Evolutionary conservation across 179 eudicot species (phyloP).

Genomic region (Corrigiola litoralis): DNA sequence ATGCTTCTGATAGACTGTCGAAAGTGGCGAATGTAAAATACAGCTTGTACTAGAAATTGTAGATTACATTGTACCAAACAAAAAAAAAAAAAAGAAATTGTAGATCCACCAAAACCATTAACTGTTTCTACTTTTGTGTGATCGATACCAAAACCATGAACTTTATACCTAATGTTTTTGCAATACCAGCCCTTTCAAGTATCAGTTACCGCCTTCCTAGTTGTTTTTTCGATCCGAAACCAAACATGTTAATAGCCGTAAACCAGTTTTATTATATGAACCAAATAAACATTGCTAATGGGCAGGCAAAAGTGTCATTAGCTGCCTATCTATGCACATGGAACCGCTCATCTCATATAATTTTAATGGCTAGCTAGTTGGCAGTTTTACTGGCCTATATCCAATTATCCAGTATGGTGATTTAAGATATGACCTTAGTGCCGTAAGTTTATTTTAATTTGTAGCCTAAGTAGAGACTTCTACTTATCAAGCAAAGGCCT

Average conservation of each 20-base stretch:
- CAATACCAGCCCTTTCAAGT: constrained; percentile 8
- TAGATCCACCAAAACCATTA: no score
- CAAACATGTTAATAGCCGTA: constrained; percentile 2
- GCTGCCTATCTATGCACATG: constrained; percentile 2
- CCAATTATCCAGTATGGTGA: no score
- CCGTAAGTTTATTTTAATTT: no score
- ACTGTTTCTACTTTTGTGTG: no score
- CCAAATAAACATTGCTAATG: background rate
- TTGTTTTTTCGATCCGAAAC: background rate
- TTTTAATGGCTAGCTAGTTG: background rate
- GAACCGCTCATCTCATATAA: background rate
- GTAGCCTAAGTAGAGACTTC: no score
- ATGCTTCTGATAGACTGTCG: no score
- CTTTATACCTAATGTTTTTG: constrained; percentile 2
- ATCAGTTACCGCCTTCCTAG: background rate
- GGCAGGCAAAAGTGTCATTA: constrained; percentile 2
- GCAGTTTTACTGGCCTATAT: background rate
- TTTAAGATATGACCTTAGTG: no score
- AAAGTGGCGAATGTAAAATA: no score
- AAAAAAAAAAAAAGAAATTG: no score
- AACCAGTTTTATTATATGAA: background rate
- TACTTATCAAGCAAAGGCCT: no score
- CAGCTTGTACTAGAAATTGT: no score
- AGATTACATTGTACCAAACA: no score
- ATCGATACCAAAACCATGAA: constrained; percentile 15